Percentiles rank a stretch among this genome's conserved stretches.
Evolutionary conservation across 2,329 filamentous ascomycete genomes (phyloP).

Genomic region (Botrytis sinoallii): DNA sequence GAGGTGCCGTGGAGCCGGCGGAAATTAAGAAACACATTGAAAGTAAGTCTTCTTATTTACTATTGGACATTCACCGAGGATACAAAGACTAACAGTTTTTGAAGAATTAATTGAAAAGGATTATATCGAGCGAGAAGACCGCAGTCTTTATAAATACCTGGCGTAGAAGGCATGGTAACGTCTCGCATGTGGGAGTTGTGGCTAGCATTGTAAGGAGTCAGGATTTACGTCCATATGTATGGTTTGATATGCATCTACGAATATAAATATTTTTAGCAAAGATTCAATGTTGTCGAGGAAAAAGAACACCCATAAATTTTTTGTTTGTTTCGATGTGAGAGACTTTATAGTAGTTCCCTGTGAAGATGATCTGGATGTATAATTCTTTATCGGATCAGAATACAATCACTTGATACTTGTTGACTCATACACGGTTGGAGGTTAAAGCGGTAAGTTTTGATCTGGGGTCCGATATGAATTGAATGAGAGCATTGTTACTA

Average conservation of each 20-base stretch:
- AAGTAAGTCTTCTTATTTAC: constrained; percentile 52
- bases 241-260: not conserved
- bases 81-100: constrained; percentile 32
- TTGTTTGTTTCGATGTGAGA: not conserved
- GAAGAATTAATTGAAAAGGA: constrained; percentile 81
- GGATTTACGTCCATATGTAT: not conserved
- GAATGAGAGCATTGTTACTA: not conserved
- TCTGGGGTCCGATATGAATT: not conserved
- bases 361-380: not conserved
- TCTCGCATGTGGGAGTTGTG: not conserved
- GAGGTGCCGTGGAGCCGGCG: constrained; percentile 78
- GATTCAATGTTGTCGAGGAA: not conserved
- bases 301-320: not conserved
- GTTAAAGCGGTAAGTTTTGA: not conserved
- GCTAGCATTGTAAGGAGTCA: not conserved
- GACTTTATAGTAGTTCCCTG: not conserved
- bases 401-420: not conserved
- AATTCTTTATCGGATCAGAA: not conserved
- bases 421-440: not conserved
- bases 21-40: constrained; percentile 98
- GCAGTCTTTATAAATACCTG: constrained; percentile 67
- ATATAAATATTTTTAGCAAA: not conserved
- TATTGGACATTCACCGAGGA: constrained; percentile 18
- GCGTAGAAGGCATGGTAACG: constrained; percentile 45
- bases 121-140: constrained; percentile 78